Evolutionary conservation across 352 stramenopile species (phyloP).

Genomic region (Globisporangium uncinulatum): DNA sequence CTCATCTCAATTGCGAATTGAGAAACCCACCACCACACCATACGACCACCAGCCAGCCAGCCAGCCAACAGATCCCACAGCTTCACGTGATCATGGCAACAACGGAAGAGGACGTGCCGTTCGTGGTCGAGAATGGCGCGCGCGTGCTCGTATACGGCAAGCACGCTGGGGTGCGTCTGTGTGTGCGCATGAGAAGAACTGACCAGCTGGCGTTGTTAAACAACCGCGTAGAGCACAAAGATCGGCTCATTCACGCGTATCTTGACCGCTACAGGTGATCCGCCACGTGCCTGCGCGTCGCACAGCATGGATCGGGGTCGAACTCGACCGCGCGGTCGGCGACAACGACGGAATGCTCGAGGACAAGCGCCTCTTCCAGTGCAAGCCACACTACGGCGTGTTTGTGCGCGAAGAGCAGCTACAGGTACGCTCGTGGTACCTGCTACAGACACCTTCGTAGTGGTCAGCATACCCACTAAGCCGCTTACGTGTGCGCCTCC

Average conservation of each 20-base stretch:
- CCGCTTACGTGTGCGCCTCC: not conserved
- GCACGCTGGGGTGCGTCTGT: slow-evolving; percentile 57
- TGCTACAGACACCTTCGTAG: not conserved
- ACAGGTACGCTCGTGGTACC: slow-evolving; percentile 21
- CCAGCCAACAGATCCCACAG: not conserved
- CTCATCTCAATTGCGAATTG: not conserved
- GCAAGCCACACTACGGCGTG: slow-evolving; percentile 70
- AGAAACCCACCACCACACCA: not conserved
- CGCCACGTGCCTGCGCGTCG: slow-evolving; percentile 54
- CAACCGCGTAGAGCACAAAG: not conserved
- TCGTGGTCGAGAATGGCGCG: slow-evolving; percentile 27
- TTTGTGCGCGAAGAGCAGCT: slow-evolving; percentile 84
- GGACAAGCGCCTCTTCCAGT: slow-evolving; percentile 76
- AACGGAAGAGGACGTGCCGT: slow-evolving; percentile 27
- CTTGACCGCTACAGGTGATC: slow-evolving; percentile 30
- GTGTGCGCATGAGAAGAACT: not conserved
- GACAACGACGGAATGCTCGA: slow-evolving; percentile 74
- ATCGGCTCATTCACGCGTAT: not conserved
- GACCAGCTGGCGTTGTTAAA: not conserved
- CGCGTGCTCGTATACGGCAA: slow-evolving; percentile 79
- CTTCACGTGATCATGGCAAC: not conserved
- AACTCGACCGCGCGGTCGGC: slow-evolving; percentile 75
- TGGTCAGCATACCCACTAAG: not conserved
- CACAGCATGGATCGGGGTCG: slow-evolving; percentile 68
- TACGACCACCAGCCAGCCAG: not conserved